phyloP scores from a whole-genome alignment of 176 grass and related monocot genomes.

The Otatea glauca region DNA sequence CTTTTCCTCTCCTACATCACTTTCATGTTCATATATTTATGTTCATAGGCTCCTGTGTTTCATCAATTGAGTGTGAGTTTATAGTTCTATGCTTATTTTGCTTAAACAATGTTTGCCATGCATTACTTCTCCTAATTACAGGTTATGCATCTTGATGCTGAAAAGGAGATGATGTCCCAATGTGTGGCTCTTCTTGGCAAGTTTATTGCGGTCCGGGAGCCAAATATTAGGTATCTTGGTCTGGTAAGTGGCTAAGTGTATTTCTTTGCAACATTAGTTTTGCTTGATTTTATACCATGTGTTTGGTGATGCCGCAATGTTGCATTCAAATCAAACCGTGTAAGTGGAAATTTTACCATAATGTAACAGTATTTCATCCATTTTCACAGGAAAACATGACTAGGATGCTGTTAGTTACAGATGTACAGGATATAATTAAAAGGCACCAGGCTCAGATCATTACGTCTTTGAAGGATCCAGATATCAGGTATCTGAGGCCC shows the following conservation, averaged over 20 bases:
- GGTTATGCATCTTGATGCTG: constrained; percentile 99
- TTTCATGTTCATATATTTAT: background rate
- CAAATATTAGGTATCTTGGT: constrained; percentile 99
- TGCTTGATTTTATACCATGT: constrained; percentile 32
- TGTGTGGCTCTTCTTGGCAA: constrained; percentile 98
- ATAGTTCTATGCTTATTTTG: background rate
- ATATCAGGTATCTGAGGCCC: constrained; percentile 77
- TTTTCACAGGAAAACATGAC: constrained; percentile 92
- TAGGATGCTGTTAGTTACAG: constrained; percentile 97
- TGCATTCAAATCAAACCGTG: background rate
- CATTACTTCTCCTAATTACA: constrained; percentile 38
- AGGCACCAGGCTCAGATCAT: constrained; percentile 99
- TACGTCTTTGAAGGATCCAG: constrained; percentile 97
- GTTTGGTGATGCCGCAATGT: background rate
- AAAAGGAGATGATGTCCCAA: constrained; percentile 99
- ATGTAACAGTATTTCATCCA: constrained; percentile 35
- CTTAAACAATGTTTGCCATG: constrained; percentile 29
- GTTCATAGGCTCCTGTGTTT: constrained; percentile 12
- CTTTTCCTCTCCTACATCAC: background rate
- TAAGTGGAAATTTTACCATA: constrained; percentile 21
- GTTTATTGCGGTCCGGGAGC: constrained; percentile 98
- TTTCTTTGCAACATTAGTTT: constrained; percentile 28
- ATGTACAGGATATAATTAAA: constrained; percentile 99
- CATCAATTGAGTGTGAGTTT: background rate
- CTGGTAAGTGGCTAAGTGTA: constrained; percentile 57